These are phyloP conservation scores for Globisporangium acanthophoron DNA, from an alignment of 352 stramenopile genomes.

Conservation along the genomic window DNA sequence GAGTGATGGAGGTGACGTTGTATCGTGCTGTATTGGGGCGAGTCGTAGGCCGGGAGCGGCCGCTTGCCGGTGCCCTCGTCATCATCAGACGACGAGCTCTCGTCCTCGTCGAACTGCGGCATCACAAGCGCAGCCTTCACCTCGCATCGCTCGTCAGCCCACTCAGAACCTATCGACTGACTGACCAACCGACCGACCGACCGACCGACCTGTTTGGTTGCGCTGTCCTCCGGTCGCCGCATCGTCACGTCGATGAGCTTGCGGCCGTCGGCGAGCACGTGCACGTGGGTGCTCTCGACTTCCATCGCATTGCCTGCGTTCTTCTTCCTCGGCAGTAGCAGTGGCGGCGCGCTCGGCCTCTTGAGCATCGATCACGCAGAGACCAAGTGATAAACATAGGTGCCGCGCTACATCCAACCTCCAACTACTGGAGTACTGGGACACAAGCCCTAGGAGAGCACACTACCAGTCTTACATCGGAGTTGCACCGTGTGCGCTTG, in stretches of 20 bases:
- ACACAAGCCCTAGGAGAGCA: too few species aligned
- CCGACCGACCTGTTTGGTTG: constrained; percentile 1
- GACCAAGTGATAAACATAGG: too few species aligned
- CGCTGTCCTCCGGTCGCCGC: constrained; percentile 13
- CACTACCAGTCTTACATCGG: too few species aligned
- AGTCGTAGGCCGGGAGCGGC: constrained; percentile 1
- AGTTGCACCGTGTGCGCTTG: too few species aligned
- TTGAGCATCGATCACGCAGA: constrained; percentile 1
- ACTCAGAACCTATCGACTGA: not conserved
- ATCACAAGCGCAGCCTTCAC: constrained; percentile 38
- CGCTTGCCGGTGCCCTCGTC: constrained; percentile 17
- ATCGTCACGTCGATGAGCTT: constrained; percentile 58
- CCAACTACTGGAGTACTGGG: too few species aligned
- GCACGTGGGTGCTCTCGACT: constrained; percentile 40
- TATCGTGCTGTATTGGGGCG: constrained; percentile 1
- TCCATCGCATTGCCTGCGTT: constrained; percentile 26
- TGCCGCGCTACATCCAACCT: too few species aligned
- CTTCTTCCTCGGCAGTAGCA: not conserved
- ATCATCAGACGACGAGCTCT: constrained; percentile 35
- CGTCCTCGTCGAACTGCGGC: constrained; percentile 70
- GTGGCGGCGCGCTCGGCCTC: constrained; percentile 6
- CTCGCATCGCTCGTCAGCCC: not conserved
- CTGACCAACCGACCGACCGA: not conserved
- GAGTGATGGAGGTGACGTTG: constrained; percentile 6
- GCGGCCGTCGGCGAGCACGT: constrained; percentile 32